Base-by-base conservation (phyloP, 2,329 filamentous ascomycete genomes). In the Ophiocordyceps camponoti-leonardi region DNA sequence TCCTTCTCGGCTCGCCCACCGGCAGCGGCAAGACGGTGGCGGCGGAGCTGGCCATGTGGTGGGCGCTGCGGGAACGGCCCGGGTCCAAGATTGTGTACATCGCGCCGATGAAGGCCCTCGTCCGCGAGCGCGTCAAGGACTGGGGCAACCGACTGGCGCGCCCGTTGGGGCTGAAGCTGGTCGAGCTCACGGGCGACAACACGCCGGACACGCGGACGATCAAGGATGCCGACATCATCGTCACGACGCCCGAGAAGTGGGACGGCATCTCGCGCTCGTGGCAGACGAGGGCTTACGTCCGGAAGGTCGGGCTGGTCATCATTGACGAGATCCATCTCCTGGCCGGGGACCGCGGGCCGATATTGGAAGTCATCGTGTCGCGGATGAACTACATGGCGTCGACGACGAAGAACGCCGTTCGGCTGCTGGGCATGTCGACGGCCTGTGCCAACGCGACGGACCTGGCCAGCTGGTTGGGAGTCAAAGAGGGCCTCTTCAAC, bases 241-340 rank as follows among this genome's bases (percentile, higher is more conserved):
- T 98, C 55, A 98, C 92, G 0, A 98, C 93, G 0, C 93, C 92
- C n/a, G 92, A 98, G 66, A 98, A 98, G 61, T 98, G 92, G 92
- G 93, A 98, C 59, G 93, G 93, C 75, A 96, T 98, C 53, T 94
- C 86, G 54, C 84, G 92, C 75, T 94, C 86, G 57, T 98, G 93
- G 92, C 88, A 96, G 62, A 96, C 90, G 6, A 83, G 92, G 77
- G 84, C 85, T 49, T 98, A 98, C 53, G 92, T 98, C 39, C 79
- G 87, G 45, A 83, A 95, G 63, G 92, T 98, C 48, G 90, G 87
- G 49, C 68, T 98, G 16, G 92, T 98, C 45, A 95, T 98, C 50
- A 98, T 98, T 52, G 92, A 98, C 56, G 92, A 98, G 66, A 98
- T 98, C 47, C 92, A 98, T 64, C 68, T 98, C 26, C 74, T 98